Base-by-base conservation (phyloP, 495 filamentous ascomycete species). In the Penicillium turbatum region DNA sequence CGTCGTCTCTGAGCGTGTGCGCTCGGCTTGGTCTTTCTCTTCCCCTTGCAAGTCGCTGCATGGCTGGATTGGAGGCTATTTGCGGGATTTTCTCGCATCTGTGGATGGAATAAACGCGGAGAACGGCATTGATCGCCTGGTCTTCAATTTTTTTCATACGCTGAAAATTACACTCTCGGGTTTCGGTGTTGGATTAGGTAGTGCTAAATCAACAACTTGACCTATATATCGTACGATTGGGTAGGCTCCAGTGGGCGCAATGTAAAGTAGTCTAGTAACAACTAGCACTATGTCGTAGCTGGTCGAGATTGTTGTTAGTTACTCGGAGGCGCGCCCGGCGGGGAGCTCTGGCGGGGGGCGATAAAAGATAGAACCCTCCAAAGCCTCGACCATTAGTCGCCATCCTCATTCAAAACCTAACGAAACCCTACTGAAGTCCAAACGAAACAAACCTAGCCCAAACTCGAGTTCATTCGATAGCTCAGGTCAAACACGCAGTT, bases 1-100 rank as follows among this genome's bases (percentile, higher is more conserved):
- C 93, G 93, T 78, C 92, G 93, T 92, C 86, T 99, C 74, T 97
- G 81, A 85, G 72, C 69, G 63, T 69, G 55, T 74, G 71, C 66
- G 63, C 70, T 56, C 67, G 55, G 55, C 56, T 57, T 26, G 60
- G 48, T 60, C 26, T 58, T 50, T 56, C 57, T 57, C 61, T 58
- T 64, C 58, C 64, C 55, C 59, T 58, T 65, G 55, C 62, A 54
- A 61, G 55, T 38, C 29, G 34, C 57, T 66, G 61, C 58, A 44
- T 65, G 66, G 65, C 54, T 69, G 71, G 69, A 63, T 59, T 64
- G 66, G 70, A 63, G 67, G 64, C 64, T 65, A 58, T 59, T 59
- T 54, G 66, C 66, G 55, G 60, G 63, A 40, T 63, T 57, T 68
- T 59, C 65, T 65, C 60, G 71, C 72, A 62, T 65, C 65, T 74